Evolutionary conservation across 495 filamentous ascomycete genomes (phyloP).

Genomic region (Geoglossum glabrum): DNA sequence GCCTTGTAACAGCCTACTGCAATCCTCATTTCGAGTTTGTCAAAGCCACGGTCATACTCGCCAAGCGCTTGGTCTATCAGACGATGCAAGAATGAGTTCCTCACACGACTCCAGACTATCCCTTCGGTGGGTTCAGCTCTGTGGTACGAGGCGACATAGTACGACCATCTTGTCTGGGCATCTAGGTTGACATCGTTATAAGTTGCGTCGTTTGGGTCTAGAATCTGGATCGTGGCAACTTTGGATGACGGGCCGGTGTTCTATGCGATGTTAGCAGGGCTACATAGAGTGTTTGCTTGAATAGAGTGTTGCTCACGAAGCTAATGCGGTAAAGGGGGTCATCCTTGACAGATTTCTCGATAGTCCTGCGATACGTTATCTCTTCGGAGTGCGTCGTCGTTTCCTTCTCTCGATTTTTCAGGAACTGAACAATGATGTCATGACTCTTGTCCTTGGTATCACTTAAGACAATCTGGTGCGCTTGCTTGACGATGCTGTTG

Average conservation of each 20-base stretch:
- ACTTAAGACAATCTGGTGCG: slow-evolving; percentile 47
- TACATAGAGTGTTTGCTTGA: background rate
- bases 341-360: slow-evolving; percentile 71
- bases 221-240: slow-evolving; percentile 39
- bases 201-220: slow-evolving; percentile 64
- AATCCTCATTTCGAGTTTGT: slow-evolving; percentile 60
- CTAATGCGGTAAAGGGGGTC: slow-evolving; percentile 73
- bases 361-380: slow-evolving; percentile 67
- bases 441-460: slow-evolving; percentile 83
- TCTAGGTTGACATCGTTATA: slow-evolving; percentile 42
- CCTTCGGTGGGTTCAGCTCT: slow-evolving; percentile 77
- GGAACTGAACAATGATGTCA: slow-evolving; percentile 66
- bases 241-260: slow-evolving; percentile 36
- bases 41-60: slow-evolving; percentile 20
- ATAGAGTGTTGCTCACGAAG: slow-evolving; percentile 37
- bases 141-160: slow-evolving; percentile 82
- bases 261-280: slow-evolving; percentile 8
- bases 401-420: slow-evolving; percentile 56
- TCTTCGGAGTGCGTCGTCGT: slow-evolving; percentile 70
- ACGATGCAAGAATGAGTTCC: slow-evolving; percentile 48
- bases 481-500: slow-evolving; percentile 52
- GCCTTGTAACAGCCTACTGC: slow-evolving; percentile 67
- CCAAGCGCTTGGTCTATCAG: slow-evolving; percentile 38
- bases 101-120: slow-evolving; percentile 38
- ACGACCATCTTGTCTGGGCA: slow-evolving; percentile 53